Evolutionary conservation across 495 filamentous ascomycete species (phyloP).

Genomic region (Aspergillus biplanus): DNA sequence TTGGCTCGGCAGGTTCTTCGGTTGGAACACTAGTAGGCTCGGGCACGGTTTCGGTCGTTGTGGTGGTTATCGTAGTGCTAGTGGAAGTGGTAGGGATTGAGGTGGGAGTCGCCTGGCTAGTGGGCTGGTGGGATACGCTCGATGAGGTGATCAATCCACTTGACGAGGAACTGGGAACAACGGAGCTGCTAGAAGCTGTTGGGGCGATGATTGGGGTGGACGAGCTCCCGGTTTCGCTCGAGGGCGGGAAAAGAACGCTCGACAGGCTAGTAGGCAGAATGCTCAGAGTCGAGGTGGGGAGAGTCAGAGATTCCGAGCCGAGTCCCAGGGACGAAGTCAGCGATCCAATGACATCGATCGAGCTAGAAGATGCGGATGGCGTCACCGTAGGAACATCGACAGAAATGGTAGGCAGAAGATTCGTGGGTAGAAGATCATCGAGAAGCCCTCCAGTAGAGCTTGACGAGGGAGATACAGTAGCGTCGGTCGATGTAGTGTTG

Average conservation of each 20-base stretch:
- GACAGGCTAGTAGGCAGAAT: slow-evolving; percentile 11
- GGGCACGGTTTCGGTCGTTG: not conserved
- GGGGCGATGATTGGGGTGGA: slow-evolving; percentile 14
- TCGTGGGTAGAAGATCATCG: slow-evolving; percentile 3
- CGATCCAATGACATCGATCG: slow-evolving; percentile 21
- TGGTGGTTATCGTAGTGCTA: slow-evolving; percentile 5
- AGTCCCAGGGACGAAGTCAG: slow-evolving; percentile 8
- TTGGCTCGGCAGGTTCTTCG: slow-evolving; percentile 16
- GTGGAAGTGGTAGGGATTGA: slow-evolving; percentile 14
- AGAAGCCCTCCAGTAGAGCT: slow-evolving; percentile 12
- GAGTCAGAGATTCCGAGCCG: not conserved
- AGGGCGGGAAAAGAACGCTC: slow-evolving; percentile 19
- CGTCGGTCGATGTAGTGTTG: slow-evolving; percentile 4
- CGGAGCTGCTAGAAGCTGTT: not conserved
- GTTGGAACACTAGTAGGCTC: slow-evolving; percentile 11
- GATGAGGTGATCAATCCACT: slow-evolving; percentile 16
- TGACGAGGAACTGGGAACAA: slow-evolving; percentile 13
- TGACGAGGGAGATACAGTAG: slow-evolving; percentile 3
- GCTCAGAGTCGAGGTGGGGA: slow-evolving; percentile 10
- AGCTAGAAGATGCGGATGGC: slow-evolving; percentile 16
- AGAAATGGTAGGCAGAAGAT: slow-evolving; percentile 27
- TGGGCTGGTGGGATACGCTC: slow-evolving; percentile 2
- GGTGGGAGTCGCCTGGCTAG: slow-evolving; percentile 5
- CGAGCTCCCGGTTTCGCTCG: not conserved
- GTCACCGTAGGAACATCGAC: slow-evolving; percentile 33